These are phyloP conservation scores for Avena atlantica DNA, from an alignment of 176 grass and related monocot genomes.

Conservation along the genomic window DNA sequence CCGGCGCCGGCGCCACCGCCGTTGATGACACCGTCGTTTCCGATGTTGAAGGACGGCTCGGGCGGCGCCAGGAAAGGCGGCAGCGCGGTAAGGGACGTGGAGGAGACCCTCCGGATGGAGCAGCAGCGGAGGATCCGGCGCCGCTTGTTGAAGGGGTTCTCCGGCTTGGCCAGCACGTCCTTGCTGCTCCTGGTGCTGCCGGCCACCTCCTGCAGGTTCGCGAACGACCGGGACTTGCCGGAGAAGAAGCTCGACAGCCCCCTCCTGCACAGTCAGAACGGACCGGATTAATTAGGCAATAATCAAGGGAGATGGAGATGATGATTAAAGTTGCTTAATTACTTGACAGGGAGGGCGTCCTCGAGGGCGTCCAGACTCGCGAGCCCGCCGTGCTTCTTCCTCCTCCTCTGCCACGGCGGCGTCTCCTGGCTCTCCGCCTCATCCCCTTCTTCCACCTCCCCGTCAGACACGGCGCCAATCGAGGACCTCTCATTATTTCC, in stretches of 20 bases:
- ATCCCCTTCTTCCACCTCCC: constrained; percentile 52
- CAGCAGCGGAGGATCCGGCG: constrained; percentile 66
- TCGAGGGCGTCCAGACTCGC: constrained; percentile 65
- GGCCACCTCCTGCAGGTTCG: constrained; percentile 71
- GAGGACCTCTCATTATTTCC: constrained; percentile 42
- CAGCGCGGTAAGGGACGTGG: constrained; percentile 59
- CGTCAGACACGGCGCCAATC: constrained; percentile 41
- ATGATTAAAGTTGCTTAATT: constrained; percentile 32
- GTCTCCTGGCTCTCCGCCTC: constrained; percentile 44
- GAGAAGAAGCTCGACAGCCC: constrained; percentile 95
- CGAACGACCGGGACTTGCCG: constrained; percentile 96
- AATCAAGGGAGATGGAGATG: not conserved
- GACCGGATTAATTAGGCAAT: not conserved
- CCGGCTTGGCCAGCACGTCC: constrained; percentile 80
- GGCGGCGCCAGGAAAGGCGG: constrained; percentile 56
- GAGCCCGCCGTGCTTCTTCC: constrained; percentile 31
- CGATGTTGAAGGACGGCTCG: constrained; percentile 3
- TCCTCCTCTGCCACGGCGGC: not conserved
- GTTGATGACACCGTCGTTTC: not conserved
- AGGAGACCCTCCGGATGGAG: constrained; percentile 68
- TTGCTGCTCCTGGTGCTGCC: constrained; percentile 37
- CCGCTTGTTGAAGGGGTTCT: constrained; percentile 97
- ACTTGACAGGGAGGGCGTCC: constrained; percentile 77
- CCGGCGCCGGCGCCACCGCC: not conserved
- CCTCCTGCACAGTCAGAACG: constrained; percentile 50